Base-by-base conservation (phyloP, 768 basidiomycete genomes). In the Lentinula sp. region DNA sequence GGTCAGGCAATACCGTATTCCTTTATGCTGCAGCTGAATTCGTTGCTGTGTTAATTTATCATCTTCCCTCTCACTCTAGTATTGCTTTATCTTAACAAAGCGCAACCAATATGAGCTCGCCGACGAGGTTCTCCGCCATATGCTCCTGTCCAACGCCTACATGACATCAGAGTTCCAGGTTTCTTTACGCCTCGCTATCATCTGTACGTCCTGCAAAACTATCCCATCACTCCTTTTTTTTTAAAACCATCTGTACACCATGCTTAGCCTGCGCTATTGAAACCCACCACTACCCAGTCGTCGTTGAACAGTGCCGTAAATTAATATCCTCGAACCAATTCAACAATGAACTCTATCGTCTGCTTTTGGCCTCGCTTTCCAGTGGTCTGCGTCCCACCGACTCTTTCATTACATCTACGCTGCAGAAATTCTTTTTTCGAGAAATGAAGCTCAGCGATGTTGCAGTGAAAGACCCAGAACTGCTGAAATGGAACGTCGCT, bases 381-480 rank as follows among this genome's bases (percentile, higher is more conserved):
- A 86, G 87, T 61, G 92, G 93, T 0, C 66, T 88, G 4, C 79
- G 79, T 32, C 79, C 88, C 3, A 85, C 88, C 0, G 90, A 92
- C 63, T 81, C 88, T 0, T 91, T 94, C 73, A 87, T 91, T 64
- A 84, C 84, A 1, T 82, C 86, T 0, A 87, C 88, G 0, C 76
- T 96, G 9, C 92, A 93, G 64, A 96, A 96, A 67, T 90, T 90
- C 66, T 72, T 95, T 32, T 83, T 90, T 39, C 81, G 95, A 12
- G 93, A 96, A 71, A 76, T 95, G 72, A 83, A 84, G 63, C 71
- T 90, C 7, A 81, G 77, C 16, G 88, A 93, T 66, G 73, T 80
- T 0, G 87, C 88, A 0, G 83, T 86, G 18, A 82, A 83, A 59
- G 84, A 82, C 33, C 84, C 82, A 2, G 86, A 87, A 35, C 64